Percentiles rank a stretch among this genome's conserved stretches.
Evolutionary conservation across 1,284 basidiomycete species (phyloP).

Genomic region (Vanrija pseudolonga): DNA sequence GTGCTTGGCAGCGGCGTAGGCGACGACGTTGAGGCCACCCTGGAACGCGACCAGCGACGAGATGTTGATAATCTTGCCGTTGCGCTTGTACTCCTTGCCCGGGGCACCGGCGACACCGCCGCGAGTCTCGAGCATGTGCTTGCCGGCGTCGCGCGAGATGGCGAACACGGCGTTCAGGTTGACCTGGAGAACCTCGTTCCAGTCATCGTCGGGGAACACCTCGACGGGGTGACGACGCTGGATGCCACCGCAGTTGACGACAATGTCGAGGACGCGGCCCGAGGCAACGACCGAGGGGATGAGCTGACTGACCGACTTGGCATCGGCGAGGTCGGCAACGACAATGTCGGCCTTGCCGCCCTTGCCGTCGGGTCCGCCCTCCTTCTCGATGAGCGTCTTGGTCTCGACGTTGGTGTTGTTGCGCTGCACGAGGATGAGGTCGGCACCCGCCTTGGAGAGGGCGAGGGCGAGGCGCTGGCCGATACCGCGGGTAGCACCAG

Average conservation of each 20-base stretch:
- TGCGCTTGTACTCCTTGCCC: constrained; percentile 16
- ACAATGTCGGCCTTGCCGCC: constrained; percentile 56
- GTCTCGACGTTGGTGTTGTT: constrained; percentile 58
- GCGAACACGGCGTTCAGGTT: constrained; percentile 52
- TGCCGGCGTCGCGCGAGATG: constrained; percentile 49
- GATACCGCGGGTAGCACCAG: constrained; percentile 49
- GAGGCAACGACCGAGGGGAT: constrained; percentile 59
- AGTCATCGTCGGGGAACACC: constrained; percentile 77
- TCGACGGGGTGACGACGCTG: constrained; percentile 78
- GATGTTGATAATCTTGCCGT: constrained; percentile 54
- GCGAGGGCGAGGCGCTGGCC: constrained; percentile 50
- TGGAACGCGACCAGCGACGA: constrained; percentile 50
- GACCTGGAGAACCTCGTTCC: constrained; percentile 72
- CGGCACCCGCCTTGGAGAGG: constrained; percentile 63
- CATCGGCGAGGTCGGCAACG: constrained; percentile 70
- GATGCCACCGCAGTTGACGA: constrained; percentile 93
- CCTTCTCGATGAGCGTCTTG: constrained; percentile 56
- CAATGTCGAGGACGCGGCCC: constrained; percentile 65
- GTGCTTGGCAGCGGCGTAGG: constrained; percentile 83
- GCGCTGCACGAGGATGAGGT: constrained; percentile 73
- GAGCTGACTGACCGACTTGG: constrained; percentile 61
- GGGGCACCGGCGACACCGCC: constrained; percentile 42
- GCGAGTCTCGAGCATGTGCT: constrained; percentile 50
- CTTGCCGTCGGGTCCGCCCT: constrained; percentile 38
- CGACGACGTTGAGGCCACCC: constrained; percentile 75